Base-by-base conservation (phyloP, 345 rosid species). In the Acer yangbiense region DNA sequence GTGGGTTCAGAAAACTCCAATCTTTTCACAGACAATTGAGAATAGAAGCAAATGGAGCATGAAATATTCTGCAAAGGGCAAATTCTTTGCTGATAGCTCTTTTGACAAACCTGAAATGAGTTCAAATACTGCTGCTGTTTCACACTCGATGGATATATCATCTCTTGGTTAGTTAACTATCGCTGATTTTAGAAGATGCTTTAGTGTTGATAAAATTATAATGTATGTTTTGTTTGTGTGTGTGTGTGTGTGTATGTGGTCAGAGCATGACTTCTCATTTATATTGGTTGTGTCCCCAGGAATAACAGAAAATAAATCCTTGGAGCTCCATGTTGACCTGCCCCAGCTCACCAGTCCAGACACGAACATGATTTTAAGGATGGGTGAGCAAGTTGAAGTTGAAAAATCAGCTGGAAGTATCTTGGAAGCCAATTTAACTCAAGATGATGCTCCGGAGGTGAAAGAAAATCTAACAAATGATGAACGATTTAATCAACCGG, bases 321-420 rank as follows among this genome's bases (percentile, higher is more conserved):
- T 17, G 23, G 76, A 61, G 4, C 27, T 73, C 57, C 41, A 43
- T 23, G 29, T 20, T 43, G 58, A 61, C 39, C 43, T 32, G 1
- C 76, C 68, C 55, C 67, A 16, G 25, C 68, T 73, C 57, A 44
- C 39, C 58, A 48, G 71, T 21, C 9, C 60, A 73, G 80, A 76
- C 60, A 17, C 67, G 69, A 80, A 67, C 74, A 44, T 72, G 65
- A 71, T 60, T 39, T 64, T 71, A n/a, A 71, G 68, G 50, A 41
- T 44, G 16, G 52, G 43, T 57, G 79, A 65, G 25, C 68, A 76
- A 14, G 79, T 9, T 71, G 44, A 63, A 29, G 41, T 65, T 41
- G 58, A 54, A 29, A 65, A 54, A 65, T 41, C 13, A 75, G 63
- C 62, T 57, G 72, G 11, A 41, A 71, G 27, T 48, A 9, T 17